A percentile compares a stretch with the other conserved stretches of the same genome.
phyloP scores from a whole-genome alignment of 495 filamentous ascomycete species.

The Aspergillus kassunensis region DNA sequence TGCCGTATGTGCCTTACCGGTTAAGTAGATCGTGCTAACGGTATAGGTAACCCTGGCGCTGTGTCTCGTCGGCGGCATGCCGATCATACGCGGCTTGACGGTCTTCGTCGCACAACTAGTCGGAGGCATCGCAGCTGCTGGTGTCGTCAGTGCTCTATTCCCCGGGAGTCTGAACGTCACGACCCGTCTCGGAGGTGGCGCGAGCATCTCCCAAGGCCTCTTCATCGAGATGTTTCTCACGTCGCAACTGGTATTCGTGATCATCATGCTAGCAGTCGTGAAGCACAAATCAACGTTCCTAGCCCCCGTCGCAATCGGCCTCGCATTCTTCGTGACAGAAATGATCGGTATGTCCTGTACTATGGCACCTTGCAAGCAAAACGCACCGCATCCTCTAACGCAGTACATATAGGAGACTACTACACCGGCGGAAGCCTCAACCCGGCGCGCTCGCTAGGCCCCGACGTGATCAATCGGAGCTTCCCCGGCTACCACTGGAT shows the following conservation, averaged over 20 bases:
- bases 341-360: slow-evolving; percentile 53
- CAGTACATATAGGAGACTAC: slow-evolving; percentile 61
- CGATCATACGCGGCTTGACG: slow-evolving; percentile 44
- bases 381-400: no score
- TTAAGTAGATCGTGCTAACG: not conserved
- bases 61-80: slow-evolving; percentile 53
- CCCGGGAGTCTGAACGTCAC: slow-evolving; percentile 58
- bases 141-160: slow-evolving; percentile 58
- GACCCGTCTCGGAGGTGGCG: slow-evolving; percentile 54
- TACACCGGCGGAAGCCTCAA: slow-evolving; percentile 73
- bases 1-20: slow-evolving; percentile 38
- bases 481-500: slow-evolving; percentile 59
- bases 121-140: slow-evolving; percentile 56
- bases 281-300: slow-evolving; percentile 78
- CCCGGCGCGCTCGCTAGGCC: slow-evolving; percentile 69
- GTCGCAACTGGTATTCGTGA: slow-evolving; percentile 68
- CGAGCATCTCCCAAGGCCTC: slow-evolving; percentile 61
- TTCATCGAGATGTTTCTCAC: slow-evolving; percentile 83
- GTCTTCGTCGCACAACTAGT: slow-evolving; percentile 54
- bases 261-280: slow-evolving; percentile 80
- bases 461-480: slow-evolving; percentile 56
- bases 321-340: slow-evolving; percentile 67
- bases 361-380: no score
- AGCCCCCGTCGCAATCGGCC: slow-evolving; percentile 73
- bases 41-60: slow-evolving; percentile 55